Conservation (phyloP, 192 early-diverging fungal genomes). For the Podila verticillata region DNA sequence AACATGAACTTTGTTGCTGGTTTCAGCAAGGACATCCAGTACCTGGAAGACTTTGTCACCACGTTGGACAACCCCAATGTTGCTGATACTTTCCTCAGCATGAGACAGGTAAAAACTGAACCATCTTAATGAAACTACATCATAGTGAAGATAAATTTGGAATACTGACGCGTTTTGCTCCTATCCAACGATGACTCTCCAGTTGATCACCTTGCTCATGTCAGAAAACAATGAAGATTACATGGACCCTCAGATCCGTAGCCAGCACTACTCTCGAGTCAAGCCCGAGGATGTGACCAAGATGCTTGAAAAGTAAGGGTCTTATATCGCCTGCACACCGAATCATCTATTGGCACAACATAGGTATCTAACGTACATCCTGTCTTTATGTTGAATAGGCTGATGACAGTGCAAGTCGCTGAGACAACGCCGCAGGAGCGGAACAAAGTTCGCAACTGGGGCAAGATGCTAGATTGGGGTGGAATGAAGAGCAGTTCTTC, state of each 20-base stretch:
- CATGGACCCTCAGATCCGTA: conserved; percentile 69
- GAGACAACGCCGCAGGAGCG: conserved; percentile 32
- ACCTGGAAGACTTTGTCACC: conserved; percentile 76
- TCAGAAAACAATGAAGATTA: conserved; percentile 85
- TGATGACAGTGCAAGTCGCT: conserved; percentile 44
- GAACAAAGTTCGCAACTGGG: conserved; percentile 45
- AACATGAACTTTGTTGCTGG: conserved; percentile 65
- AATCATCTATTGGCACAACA: neutral
- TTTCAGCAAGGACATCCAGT: conserved; percentile 76
- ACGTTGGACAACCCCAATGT: conserved; percentile 73
- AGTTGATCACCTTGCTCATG: conserved; percentile 72
- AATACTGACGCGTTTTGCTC: neutral
- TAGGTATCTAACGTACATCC: too few relatives aligned
- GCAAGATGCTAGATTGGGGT: conserved; percentile 50
- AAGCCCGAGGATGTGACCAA: conserved; percentile 67
- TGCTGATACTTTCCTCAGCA: conserved; percentile 72
- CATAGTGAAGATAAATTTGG: neutral
- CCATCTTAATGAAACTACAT: neutral
- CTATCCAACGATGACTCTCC: neutral
- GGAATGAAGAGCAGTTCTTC: conserved; percentile 42
- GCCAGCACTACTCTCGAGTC: conserved; percentile 72
- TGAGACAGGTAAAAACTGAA: conserved; percentile 70
- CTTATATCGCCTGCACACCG: neutral
- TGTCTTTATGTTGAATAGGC: conserved; percentile 4
- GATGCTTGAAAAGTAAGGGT: conserved; percentile 85